Evolutionary conservation across 352 stramenopile genomes (phyloP).

Genomic region (Phytophthora uliginosa): DNA sequence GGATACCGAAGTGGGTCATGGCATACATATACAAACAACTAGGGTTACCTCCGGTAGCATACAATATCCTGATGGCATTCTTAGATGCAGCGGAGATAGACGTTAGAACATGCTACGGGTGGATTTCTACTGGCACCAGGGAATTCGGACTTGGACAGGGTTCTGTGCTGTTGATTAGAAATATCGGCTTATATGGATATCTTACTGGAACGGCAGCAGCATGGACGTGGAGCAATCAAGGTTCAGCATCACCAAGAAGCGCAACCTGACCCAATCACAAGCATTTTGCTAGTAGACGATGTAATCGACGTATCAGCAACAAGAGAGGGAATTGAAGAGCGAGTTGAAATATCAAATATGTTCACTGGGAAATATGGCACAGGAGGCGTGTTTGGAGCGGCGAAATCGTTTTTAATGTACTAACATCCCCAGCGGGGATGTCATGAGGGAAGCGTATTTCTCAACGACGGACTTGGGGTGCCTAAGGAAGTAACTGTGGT

Average conservation of each 20-base stretch:
- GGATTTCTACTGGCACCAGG: background rate
- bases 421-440: background rate
- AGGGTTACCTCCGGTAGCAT: background rate
- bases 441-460: background rate
- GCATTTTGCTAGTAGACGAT: background rate
- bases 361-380: background rate
- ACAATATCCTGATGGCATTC: background rate
- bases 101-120: background rate
- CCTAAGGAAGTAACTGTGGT: background rate
- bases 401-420: background rate
- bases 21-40: background rate
- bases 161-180: background rate
- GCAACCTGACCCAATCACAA: background rate
- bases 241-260: background rate
- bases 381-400: background rate
- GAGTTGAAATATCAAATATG: background rate
- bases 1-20: background rate
- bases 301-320: background rate
- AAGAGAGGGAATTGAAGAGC: background rate
- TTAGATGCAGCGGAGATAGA: background rate
- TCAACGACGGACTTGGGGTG: background rate
- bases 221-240: background rate
- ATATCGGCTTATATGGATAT: conserved; percentile 1
- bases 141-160: background rate
- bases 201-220: background rate